These are phyloP conservation scores for Solanum hybrid DNA, from an alignment of 305 asterid species.

Conservation along the genomic window DNA sequence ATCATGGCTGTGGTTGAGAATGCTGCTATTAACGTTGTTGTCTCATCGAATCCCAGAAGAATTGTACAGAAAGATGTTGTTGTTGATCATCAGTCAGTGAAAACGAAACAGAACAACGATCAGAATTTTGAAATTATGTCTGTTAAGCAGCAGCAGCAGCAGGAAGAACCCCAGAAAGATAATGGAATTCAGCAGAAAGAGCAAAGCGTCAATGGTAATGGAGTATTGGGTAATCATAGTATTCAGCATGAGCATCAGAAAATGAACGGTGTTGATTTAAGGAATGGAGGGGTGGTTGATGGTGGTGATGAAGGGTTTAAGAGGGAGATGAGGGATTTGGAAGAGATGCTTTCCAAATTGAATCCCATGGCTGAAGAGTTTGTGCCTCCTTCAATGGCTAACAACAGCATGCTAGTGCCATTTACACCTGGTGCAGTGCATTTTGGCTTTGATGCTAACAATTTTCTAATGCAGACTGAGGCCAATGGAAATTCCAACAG, in stretches of 20 bases:
- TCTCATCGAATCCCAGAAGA: conserved; percentile 26
- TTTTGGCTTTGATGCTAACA: conserved; percentile 56
- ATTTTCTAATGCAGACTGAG: conserved; percentile 30
- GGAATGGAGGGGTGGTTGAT: conserved; percentile 16
- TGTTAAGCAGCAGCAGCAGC: neutral
- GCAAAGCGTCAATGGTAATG: conserved; percentile 33
- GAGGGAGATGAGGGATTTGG: conserved; percentile 69
- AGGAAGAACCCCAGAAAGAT: conserved; percentile 17
- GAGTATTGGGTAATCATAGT: conserved; percentile 6
- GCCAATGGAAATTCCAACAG: conserved; percentile 47
- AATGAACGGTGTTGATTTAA: conserved; percentile 18
- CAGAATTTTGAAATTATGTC: conserved; percentile 35
- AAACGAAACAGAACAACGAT: conserved; percentile 13
- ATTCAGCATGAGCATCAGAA: neutral
- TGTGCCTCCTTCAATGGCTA: conserved; percentile 64
- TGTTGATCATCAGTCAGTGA: conserved; percentile 18
- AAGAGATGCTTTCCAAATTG: conserved; percentile 71
- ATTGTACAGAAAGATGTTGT: conserved; percentile 32
- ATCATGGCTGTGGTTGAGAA: conserved; percentile 93
- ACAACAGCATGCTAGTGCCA: conserved; percentile 23
- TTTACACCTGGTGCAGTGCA: conserved; percentile 42
- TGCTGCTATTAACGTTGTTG: conserved; percentile 26
- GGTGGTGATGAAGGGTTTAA: conserved; percentile 47
- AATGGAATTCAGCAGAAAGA: conserved; percentile 8
- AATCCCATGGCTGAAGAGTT: conserved; percentile 91